A percentile compares a stretch with the other conserved stretches of the same genome.
Conservation (phyloP, 805 yeast species). For the Kodamaea lidongshanica region DNA sequence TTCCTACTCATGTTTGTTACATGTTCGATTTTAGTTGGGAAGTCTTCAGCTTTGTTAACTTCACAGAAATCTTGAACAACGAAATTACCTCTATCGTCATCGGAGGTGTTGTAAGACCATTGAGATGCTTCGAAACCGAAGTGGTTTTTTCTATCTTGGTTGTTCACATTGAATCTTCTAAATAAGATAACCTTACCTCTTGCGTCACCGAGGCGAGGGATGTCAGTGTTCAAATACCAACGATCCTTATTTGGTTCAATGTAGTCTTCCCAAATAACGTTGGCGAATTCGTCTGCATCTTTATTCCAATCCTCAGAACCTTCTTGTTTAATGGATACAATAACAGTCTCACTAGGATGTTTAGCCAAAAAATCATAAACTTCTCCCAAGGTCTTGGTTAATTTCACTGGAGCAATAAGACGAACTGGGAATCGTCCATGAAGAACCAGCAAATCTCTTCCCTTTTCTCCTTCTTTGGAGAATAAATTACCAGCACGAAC, state of each 20-base stretch:
- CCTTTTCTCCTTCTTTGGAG: conserved; percentile 43
- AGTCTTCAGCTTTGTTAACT: conserved; percentile 45
- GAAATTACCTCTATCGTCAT: conserved; percentile 56
- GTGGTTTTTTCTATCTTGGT: conserved; percentile 34
- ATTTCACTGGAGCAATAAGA: conserved; percentile 49
- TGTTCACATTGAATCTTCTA: conserved; percentile 62
- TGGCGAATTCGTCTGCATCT: conserved; percentile 57
- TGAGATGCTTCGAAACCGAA: conserved; percentile 64
- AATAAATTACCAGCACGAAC: conserved; percentile 57
- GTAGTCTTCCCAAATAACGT: conserved; percentile 53
- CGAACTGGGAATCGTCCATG: conserved; percentile 76
- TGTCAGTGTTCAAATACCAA: conserved; percentile 53
- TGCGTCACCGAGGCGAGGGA: conserved; percentile 56
- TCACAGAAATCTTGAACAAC: conserved; percentile 75
- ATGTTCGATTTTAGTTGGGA: conserved; percentile 50
- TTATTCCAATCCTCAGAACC: conserved; percentile 64
- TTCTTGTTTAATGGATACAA: conserved; percentile 69
- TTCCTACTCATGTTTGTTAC: conserved; percentile 50
- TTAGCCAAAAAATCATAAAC: conserved; percentile 50
- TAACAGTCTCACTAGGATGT: conserved; percentile 53
- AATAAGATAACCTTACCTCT: conserved; percentile 64
- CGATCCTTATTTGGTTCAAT: conserved; percentile 42
- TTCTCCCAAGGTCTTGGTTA: conserved; percentile 48
- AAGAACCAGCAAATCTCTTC: conserved; percentile 55
- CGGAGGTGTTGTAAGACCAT: conserved; percentile 62